A percentile compares a stretch with the other conserved stretches of the same genome.
Evolutionary conservation across 2,329 filamentous ascomycete genomes (phyloP).

Genomic region (Hypoxylon sp.): DNA sequence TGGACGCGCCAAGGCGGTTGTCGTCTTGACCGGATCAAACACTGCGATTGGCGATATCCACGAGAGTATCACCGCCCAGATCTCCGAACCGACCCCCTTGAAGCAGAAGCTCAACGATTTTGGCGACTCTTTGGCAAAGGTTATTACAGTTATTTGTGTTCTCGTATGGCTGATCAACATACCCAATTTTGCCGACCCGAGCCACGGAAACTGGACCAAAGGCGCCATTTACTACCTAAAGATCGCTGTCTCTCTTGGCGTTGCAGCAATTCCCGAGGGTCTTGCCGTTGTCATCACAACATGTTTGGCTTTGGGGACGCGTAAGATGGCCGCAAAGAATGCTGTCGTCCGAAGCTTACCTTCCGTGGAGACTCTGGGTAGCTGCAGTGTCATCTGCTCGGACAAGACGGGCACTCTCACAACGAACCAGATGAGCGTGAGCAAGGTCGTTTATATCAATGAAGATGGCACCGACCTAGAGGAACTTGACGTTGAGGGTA

Average conservation of each 20-base stretch:
- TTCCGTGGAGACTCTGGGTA: constrained; percentile 96
- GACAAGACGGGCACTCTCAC: constrained; percentile 99
- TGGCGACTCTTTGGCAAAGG: constrained; percentile 94
- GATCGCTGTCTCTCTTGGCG: constrained; percentile 97
- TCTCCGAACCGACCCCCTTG: constrained; percentile 94
- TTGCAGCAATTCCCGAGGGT: constrained; percentile 97
- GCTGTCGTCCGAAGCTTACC: constrained; percentile 96
- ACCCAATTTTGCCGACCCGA: constrained; percentile 94
- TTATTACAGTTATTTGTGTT: constrained; percentile 97
- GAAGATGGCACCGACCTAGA: constrained; percentile 81
- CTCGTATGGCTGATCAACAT: constrained; percentile 99
- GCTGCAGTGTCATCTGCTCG: constrained; percentile 99
- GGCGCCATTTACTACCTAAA: constrained; percentile 99
- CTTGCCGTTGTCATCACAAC: constrained; percentile 99
- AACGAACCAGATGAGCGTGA: constrained; percentile 99
- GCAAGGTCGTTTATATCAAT: constrained; percentile 88
- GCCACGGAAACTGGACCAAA: constrained; percentile 94
- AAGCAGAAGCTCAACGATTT: constrained; percentile 99
- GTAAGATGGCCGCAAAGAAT: constrained; percentile 99
- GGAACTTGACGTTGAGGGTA: constrained; percentile 91
- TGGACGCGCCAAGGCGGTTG: constrained; percentile 90
- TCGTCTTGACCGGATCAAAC: constrained; percentile 88
- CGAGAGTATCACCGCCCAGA: constrained; percentile 97
- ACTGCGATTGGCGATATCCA: constrained; percentile 99
- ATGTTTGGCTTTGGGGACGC: constrained; percentile 93